These are phyloP conservation scores for Phytophthora constricta DNA, from an alignment of 352 stramenopile species.

Conservation along the genomic window DNA sequence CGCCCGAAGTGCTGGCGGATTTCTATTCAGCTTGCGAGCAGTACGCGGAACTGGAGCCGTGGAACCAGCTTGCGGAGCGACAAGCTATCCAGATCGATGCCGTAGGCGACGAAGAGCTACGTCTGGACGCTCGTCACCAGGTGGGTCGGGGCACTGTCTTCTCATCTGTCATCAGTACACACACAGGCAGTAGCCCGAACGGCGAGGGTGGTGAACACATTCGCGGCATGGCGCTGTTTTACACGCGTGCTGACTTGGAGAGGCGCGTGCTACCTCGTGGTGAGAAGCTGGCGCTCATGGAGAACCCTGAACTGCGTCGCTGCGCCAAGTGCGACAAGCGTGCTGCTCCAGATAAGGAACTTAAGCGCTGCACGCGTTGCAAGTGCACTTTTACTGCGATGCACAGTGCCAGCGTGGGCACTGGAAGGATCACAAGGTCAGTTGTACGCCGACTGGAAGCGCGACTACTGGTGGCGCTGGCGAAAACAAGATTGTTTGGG, in stretches of 20 bases:
- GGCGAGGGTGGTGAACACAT: slow-evolving; percentile 59
- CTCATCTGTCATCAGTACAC: slow-evolving; percentile 73
- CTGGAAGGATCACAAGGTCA: slow-evolving; percentile 88
- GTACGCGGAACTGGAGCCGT: slow-evolving; percentile 75
- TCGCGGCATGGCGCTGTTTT: slow-evolving; percentile 81
- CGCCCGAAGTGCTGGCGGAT: slow-evolving; percentile 53
- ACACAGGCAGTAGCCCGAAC: slow-evolving; percentile 36
- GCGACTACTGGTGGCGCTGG: slow-evolving; percentile 26
- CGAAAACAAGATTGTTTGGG: slow-evolving; percentile 72
- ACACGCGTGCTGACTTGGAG: slow-evolving; percentile 76
- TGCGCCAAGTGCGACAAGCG: slow-evolving; percentile 86
- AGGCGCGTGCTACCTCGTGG: slow-evolving; percentile 72
- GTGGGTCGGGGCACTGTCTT: slow-evolving; percentile 69
- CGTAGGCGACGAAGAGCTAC: slow-evolving; percentile 60
- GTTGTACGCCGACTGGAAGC: slow-evolving; percentile 57
- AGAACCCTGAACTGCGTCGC: slow-evolving; percentile 71
- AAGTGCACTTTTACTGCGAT: slow-evolving; percentile 89
- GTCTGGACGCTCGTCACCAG: slow-evolving; percentile 65
- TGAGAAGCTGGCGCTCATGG: slow-evolving; percentile 75
- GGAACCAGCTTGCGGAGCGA: slow-evolving; percentile 69
- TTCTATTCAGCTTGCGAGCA: slow-evolving; percentile 74
- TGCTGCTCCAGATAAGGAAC: slow-evolving; percentile 52
- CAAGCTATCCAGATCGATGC: slow-evolving; percentile 85
- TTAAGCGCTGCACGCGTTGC: slow-evolving; percentile 86
- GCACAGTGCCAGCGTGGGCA: slow-evolving; percentile 74